Conservation (phyloP, 2,329 filamentous ascomycete species). For the Pezicula rhizophila region DNA sequence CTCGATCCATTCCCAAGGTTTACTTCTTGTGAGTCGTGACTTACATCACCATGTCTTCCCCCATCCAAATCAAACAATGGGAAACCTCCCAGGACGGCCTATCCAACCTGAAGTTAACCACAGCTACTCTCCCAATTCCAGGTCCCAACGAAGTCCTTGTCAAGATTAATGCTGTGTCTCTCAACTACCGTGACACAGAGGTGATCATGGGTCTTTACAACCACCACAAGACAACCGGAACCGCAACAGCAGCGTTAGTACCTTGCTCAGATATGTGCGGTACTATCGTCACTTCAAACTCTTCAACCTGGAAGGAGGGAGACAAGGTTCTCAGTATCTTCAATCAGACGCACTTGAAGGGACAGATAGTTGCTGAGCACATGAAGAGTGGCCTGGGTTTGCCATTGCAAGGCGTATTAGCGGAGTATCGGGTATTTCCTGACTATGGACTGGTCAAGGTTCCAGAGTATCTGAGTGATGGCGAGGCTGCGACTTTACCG, state of each 20-base stretch:
- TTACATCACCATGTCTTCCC: constrained; percentile 16
- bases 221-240: constrained; percentile 51
- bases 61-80: constrained; percentile 41
- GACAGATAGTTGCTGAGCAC: constrained; percentile 17
- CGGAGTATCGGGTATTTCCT: constrained; percentile 54
- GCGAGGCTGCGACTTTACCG: constrained; percentile 55
- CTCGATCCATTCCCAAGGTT: background rate
- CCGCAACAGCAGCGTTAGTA: constrained; percentile 38
- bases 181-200: constrained; percentile 26
- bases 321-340: constrained; percentile 65
- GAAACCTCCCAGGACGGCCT: constrained; percentile 48
- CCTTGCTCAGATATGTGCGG: constrained; percentile 69
- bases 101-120: constrained; percentile 41
- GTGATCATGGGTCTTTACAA: constrained; percentile 54
- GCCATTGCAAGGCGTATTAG: constrained; percentile 51
- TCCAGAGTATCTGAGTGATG: constrained; percentile 50
- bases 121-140: constrained; percentile 40
- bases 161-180: constrained; percentile 20
- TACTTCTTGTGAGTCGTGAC: background rate
- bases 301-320: constrained; percentile 44
- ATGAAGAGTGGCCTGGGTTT: constrained; percentile 50
- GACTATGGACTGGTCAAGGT: constrained; percentile 48
- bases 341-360: constrained; percentile 40
- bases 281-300: constrained; percentile 43
- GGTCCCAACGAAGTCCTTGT: constrained; percentile 39